phyloP scores from a whole-genome alignment of 495 filamentous ascomycete genomes.

The Neurospora sp. region DNA sequence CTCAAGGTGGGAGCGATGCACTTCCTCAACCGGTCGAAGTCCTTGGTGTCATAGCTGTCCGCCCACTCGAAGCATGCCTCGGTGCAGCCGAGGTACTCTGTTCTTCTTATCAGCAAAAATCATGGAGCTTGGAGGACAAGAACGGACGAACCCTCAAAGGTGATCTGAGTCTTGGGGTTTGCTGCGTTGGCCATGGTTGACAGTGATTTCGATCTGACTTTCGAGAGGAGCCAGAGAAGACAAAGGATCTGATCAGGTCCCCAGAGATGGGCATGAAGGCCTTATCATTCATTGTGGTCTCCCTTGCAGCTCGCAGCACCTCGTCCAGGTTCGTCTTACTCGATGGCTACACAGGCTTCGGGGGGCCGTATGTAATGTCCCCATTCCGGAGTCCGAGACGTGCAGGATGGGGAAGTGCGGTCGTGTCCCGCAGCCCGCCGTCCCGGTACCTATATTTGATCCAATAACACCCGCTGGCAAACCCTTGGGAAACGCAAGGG shows the following conservation, averaged over 20 bases:
- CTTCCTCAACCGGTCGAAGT: conserved; percentile 61
- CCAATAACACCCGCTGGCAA: not conserved
- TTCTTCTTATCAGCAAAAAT: conserved; percentile 1
- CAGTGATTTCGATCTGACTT: not conserved
- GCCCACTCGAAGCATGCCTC: conserved; percentile 63
- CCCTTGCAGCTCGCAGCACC: not conserved
- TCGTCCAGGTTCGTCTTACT: not conserved
- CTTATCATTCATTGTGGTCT: not conserved
- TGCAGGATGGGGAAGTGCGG: conserved; percentile 25
- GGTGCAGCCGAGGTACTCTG: conserved; percentile 43
- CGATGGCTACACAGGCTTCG: not conserved
- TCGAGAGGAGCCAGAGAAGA: not conserved
- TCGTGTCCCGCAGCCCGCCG: not conserved
- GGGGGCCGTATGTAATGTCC: not conserved
- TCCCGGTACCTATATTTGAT: not conserved
- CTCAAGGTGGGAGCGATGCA: conserved; percentile 64
- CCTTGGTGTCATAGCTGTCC: conserved; percentile 74
- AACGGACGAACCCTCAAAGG: conserved; percentile 20
- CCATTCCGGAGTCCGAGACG: conserved; percentile 12
- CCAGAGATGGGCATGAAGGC: not conserved
- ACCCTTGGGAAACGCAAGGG: not conserved
- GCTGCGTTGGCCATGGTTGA: conserved; percentile 15
- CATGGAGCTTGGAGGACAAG: not conserved
- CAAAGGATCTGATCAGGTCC: not conserved
- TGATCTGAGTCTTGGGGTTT: conserved; percentile 13